phyloP scores from a whole-genome alignment of 805 yeast species.

The Teunomyces lycoperdinae region DNA sequence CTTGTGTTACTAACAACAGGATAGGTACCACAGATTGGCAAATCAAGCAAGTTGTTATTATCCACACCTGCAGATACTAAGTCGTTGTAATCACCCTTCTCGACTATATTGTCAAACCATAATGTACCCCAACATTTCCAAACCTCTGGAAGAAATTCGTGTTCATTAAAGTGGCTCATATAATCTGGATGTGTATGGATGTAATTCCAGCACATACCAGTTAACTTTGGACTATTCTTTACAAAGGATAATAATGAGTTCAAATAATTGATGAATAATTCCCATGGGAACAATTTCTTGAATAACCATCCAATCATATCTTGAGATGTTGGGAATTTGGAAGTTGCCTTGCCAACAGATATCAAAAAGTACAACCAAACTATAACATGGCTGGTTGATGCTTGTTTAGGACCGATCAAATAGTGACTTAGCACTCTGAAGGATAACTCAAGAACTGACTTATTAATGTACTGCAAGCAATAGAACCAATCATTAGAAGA shows the following conservation, averaged over 20 bases:
- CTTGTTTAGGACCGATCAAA: conserved; percentile 65
- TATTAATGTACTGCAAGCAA: conserved; percentile 53
- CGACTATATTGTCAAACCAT: conserved; percentile 65
- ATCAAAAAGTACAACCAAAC: conserved; percentile 75
- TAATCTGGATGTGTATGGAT: conserved; percentile 30
- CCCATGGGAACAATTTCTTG: conserved; percentile 66
- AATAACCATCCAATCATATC: conserved; percentile 50
- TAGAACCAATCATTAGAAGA: conserved; percentile 52
- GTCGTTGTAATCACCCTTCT: conserved; percentile 52
- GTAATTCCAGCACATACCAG: conserved; percentile 10
- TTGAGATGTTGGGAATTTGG: conserved; percentile 43
- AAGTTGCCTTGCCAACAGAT: conserved; percentile 57
- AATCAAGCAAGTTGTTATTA: conserved; percentile 53
- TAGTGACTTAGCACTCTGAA: conserved; percentile 66
- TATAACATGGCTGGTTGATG: conserved; percentile 68
- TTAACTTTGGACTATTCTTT: conserved; percentile 22
- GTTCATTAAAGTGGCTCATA: conserved; percentile 50
- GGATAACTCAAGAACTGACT: conserved; percentile 66
- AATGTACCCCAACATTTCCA: conserved; percentile 86
- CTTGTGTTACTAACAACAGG: conserved; percentile 21
- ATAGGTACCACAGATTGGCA: conserved; percentile 60
- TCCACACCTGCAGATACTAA: conserved; percentile 55
- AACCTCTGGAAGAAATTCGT: conserved; percentile 68
- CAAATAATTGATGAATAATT: conserved; percentile 57
- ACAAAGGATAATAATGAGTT: conserved; percentile 50